A percentile compares a stretch with the other conserved stretches of the same genome.
Evolutionary conservation across 805 yeast genomes (phyloP).

Genomic region (Starmera dryadoides): DNA sequence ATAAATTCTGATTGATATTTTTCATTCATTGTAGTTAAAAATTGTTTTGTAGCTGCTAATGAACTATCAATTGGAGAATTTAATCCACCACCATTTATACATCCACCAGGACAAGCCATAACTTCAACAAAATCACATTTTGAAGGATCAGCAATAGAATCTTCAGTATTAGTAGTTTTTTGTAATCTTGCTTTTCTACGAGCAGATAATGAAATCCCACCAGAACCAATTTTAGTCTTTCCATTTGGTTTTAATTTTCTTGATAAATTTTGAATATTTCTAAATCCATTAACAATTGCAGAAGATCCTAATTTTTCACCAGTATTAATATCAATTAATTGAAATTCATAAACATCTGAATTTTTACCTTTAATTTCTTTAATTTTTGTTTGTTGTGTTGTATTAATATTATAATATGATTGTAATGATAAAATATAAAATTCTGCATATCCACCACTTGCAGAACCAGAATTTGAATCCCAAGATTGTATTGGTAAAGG

Average conservation of each 20-base stretch:
- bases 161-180: slow-evolving; percentile 44
- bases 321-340: slow-evolving; percentile 34
- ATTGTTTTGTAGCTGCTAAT: slow-evolving; percentile 16
- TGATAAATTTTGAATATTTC: slow-evolving; percentile 90
- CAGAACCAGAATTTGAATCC: slow-evolving; percentile 70
- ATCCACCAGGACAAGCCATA: slow-evolving; percentile 98
- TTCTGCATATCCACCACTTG: slow-evolving; percentile 85
- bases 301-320: slow-evolving; percentile 42
- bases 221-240: slow-evolving; percentile 18
- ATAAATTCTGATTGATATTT: slow-evolving; percentile 24
- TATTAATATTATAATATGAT: slow-evolving; percentile 15
- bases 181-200: slow-evolving; percentile 15
- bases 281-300: slow-evolving; percentile 80
- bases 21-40: slow-evolving; percentile 22
- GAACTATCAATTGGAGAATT: slow-evolving; percentile 6
- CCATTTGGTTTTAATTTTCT: slow-evolving; percentile 46
- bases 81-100: slow-evolving; percentile 96
- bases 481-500: slow-evolving; percentile 54
- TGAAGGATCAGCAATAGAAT: slow-evolving; percentile 53
- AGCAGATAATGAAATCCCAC: slow-evolving; percentile 17
- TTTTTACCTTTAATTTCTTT: slow-evolving; percentile 58
- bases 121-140: slow-evolving; percentile 81
- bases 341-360: slow-evolving; percentile 59
- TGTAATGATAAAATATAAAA: slow-evolving; percentile 47
- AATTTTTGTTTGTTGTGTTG: slow-evolving; percentile 20